phyloP scores from a whole-genome alignment of 1,284 basidiomycete species.

The Papiliotrema fonsecae region DNA sequence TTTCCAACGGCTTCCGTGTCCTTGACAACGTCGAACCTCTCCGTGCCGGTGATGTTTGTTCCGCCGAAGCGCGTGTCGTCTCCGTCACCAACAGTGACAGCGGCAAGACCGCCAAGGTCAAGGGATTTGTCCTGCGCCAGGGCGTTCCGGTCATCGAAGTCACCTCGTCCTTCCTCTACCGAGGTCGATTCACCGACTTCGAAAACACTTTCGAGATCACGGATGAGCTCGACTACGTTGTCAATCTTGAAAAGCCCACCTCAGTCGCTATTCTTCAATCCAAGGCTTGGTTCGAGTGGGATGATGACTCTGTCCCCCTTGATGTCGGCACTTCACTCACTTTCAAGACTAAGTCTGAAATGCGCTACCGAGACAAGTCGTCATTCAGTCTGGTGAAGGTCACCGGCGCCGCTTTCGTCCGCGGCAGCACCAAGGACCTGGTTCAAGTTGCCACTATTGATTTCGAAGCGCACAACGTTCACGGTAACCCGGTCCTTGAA shows the following conservation, averaged over 20 bases:
- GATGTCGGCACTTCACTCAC: constrained; percentile 75
- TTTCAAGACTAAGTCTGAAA: constrained; percentile 81
- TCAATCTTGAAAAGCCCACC: constrained; percentile 70
- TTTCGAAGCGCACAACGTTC: constrained; percentile 77
- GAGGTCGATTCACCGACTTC: constrained; percentile 88
- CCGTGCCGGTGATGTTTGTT: constrained; percentile 81
- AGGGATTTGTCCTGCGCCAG: constrained; percentile 73
- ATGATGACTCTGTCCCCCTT: constrained; percentile 72
- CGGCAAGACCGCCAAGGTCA: constrained; percentile 91
- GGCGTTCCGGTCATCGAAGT: constrained; percentile 85
- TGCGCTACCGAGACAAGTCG: constrained; percentile 85
- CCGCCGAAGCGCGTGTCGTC: constrained; percentile 78
- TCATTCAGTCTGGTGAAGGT: constrained; percentile 79
- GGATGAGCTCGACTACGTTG: constrained; percentile 81
- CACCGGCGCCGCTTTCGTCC: constrained; percentile 75
- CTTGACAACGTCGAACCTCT: constrained; percentile 72
- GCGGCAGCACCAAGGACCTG: constrained; percentile 76
- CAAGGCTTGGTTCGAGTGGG: constrained; percentile 98
- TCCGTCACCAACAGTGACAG: constrained; percentile 87
- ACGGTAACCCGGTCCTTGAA: constrained; percentile 88
- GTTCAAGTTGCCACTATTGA: constrained; percentile 83
- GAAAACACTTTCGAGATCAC: constrained; percentile 91
- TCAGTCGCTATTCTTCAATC: constrained; percentile 84
- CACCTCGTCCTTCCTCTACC: constrained; percentile 91
- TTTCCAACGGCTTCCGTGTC: constrained; percentile 92